Evolutionary conservation across 2,329 filamentous ascomycete genomes (phyloP).

Genomic region (Penicillium paneum): DNA sequence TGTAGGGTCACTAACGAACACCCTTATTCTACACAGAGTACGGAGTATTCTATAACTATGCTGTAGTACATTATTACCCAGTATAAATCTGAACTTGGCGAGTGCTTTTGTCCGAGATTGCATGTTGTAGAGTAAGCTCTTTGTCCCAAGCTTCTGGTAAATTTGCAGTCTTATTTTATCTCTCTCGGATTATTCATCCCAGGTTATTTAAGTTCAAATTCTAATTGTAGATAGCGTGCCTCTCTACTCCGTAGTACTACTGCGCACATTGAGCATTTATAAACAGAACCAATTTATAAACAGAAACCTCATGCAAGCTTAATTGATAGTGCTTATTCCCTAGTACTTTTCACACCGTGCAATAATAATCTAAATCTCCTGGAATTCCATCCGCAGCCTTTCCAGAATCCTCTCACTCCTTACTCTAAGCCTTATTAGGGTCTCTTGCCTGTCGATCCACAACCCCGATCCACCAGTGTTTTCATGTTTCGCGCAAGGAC

Average conservation of each 20-base stretch:
- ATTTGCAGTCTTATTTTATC: background rate
- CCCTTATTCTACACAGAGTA: background rate
- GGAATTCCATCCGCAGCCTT: background rate
- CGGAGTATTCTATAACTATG: background rate
- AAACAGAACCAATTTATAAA: background rate
- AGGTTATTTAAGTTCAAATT: too few species aligned
- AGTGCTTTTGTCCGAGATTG: background rate
- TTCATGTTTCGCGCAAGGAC: slow-evolving; percentile 20
- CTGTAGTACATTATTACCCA: background rate
- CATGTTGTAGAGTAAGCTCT: background rate
- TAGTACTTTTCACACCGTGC: background rate
- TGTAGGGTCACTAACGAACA: background rate
- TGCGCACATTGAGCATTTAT: too few species aligned
- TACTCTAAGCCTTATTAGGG: slow-evolving; percentile 5
- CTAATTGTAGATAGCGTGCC: background rate
- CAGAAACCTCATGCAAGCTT: background rate
- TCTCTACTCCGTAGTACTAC: background rate
- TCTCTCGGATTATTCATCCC: background rate
- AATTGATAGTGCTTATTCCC: background rate
- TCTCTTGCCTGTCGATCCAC: slow-evolving; percentile 18
- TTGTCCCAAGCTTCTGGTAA: background rate
- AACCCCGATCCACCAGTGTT: slow-evolving; percentile 19
- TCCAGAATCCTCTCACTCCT: background rate
- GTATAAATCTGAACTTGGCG: background rate
- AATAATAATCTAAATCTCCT: slow-evolving; percentile 1